Conservation (phyloP, 345 rosid species). For the Linum lewisii region DNA sequence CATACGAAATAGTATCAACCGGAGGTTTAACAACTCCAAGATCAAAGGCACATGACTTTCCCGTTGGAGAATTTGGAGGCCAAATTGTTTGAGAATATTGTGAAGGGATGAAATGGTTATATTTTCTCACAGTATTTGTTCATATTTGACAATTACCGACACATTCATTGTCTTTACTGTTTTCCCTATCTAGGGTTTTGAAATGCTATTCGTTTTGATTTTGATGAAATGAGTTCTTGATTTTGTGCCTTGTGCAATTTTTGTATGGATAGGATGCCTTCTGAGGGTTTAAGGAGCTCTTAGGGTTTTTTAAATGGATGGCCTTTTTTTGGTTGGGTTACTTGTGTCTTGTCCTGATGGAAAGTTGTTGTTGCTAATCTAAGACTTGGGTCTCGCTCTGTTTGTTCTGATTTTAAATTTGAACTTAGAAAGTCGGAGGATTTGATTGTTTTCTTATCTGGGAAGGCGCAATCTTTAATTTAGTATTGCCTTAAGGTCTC, state of each 20-base stretch:
- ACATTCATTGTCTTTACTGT: no score
- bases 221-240: neutral
- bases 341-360: neutral
- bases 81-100: slow-evolving; percentile 26
- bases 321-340: neutral
- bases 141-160: no score
- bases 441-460: neutral
- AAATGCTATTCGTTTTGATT: neutral
- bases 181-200: neutral
- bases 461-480: neutral
- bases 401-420: no score
- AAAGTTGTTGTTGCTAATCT: neutral
- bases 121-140: no score
- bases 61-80: slow-evolving; percentile 42
- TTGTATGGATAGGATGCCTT: neutral
- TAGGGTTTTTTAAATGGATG: neutral
- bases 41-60: no score
- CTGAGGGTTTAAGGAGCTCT: neutral
- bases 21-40: slow-evolving; percentile 40
- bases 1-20: slow-evolving; percentile 34
- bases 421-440: neutral
- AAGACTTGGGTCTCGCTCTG: no score
- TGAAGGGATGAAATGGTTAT: slow-evolving; percentile 2
- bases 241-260: neutral
- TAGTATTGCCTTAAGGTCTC: no score